Evolutionary conservation across 345 rosid genomes (phyloP).

Genomic region (Microthlaspi erraticum): DNA sequence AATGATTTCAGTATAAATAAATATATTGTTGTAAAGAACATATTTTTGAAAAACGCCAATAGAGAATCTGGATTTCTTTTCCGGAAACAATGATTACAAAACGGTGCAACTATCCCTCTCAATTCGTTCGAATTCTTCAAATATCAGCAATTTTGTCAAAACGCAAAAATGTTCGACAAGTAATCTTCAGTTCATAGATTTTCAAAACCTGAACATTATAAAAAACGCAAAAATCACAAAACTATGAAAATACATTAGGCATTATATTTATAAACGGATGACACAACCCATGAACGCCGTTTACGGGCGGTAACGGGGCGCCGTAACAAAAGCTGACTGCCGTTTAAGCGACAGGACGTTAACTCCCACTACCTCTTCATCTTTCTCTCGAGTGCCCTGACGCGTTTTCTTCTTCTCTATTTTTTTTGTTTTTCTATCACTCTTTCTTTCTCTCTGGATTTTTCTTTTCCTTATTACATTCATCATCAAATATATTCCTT

Average conservation of each 20-base stretch:
- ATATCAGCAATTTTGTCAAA: neutral
- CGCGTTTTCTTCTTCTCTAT: slow-evolving; percentile 37
- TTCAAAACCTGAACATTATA: neutral
- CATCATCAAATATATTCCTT: neutral
- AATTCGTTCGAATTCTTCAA: neutral
- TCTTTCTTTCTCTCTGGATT: slow-evolving; percentile 17
- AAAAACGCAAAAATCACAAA: neutral
- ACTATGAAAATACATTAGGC: neutral
- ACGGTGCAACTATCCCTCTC: slow-evolving; percentile 19
- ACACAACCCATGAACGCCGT: slow-evolving; percentile 36
- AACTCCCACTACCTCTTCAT: slow-evolving; percentile 44
- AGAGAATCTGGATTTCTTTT: slow-evolving; percentile 28
- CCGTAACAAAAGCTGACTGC: slow-evolving; percentile 44
- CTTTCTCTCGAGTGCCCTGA: slow-evolving; percentile 44
- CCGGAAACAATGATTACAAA: slow-evolving; percentile 26
- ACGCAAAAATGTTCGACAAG: neutral
- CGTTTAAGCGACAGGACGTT: slow-evolving; percentile 46
- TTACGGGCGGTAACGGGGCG: slow-evolving; percentile 23
- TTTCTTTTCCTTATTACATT: neutral
- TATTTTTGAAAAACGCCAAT: slow-evolving; percentile 26
- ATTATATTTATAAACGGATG: neutral
- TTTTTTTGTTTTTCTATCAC: no score
- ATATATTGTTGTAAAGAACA: slow-evolving; percentile 1
- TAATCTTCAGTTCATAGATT: slow-evolving; percentile 1
- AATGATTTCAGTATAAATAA: neutral